Percentiles rank a stretch among this genome's conserved stretches.
phyloP scores from a whole-genome alignment of 2,329 filamentous ascomycete species.

The Zymoseptoria pseudotritici region DNA sequence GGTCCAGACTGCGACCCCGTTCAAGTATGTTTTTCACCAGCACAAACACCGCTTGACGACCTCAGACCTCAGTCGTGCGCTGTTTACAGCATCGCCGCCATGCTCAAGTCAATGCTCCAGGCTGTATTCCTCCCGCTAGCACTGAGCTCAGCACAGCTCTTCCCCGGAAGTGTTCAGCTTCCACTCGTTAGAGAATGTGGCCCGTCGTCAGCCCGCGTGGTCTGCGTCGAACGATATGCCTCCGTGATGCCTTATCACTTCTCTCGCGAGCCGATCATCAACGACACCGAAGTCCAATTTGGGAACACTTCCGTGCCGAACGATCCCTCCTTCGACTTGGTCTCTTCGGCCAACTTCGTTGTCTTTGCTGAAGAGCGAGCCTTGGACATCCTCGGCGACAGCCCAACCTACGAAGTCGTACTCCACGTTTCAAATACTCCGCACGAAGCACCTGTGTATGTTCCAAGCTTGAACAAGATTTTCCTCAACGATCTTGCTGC shows the following conservation, averaged over 20 bases:
- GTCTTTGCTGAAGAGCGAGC: constrained; percentile 31
- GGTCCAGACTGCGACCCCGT: neutral
- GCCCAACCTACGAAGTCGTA: constrained; percentile 28
- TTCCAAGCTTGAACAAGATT: constrained; percentile 34
- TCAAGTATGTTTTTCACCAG: neutral
- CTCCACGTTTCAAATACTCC: constrained; percentile 21
- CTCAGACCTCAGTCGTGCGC: neutral
- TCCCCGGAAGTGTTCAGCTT: neutral
- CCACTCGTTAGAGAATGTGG: neutral
- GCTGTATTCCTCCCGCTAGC: neutral
- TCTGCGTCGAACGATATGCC: constrained; percentile 16
- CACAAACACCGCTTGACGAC: neutral
- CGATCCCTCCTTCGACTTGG: constrained; percentile 27
- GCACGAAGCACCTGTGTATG: constrained; percentile 40
- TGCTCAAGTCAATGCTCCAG: neutral
- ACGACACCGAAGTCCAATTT: constrained; percentile 10
- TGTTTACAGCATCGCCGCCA: neutral
- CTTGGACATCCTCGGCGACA: constrained; percentile 26
- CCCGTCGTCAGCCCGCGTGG: constrained; percentile 1
- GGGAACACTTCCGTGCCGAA: constrained; percentile 17
- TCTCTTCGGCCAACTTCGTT: constrained; percentile 26
- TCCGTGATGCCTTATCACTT: constrained; percentile 14
- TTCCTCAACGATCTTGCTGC: constrained; percentile 32
- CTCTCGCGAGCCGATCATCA: constrained; percentile 3
- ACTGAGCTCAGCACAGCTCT: neutral